Percentiles rank a stretch among this genome's conserved stretches.
These are phyloP conservation scores for Plenodomus tracheiphilus DNA, from an alignment of 2,329 filamentous ascomycete species.

Conservation along the genomic window DNA sequence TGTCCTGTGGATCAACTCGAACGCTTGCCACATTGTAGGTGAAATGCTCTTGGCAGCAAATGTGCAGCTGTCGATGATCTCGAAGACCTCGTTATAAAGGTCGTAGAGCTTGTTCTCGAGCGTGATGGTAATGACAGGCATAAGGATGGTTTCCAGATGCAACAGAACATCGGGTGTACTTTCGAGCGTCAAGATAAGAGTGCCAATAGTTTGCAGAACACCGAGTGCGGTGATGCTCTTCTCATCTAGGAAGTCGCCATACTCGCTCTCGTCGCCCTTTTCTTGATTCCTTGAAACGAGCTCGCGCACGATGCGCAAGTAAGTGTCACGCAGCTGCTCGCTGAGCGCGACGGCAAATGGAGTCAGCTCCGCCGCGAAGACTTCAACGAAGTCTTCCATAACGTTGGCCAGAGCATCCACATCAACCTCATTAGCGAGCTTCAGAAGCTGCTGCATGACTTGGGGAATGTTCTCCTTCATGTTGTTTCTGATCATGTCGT, in stretches of 20 bases:
- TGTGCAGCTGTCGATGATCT: conserved; percentile 99
- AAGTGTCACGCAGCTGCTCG: conserved; percentile 94
- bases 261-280: conserved; percentile 74
- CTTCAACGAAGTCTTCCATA: conserved; percentile 99
- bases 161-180: conserved; percentile 94
- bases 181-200: conserved; percentile 92
- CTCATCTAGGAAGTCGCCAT: conserved; percentile 91
- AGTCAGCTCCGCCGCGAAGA: conserved; percentile 94
- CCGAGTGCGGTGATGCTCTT: conserved; percentile 98
- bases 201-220: conserved; percentile 96
- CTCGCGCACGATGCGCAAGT: conserved; percentile 89
- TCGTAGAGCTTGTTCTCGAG: conserved; percentile 98
- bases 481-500: conserved; percentile 88
- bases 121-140: conserved; percentile 95
- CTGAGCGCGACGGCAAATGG: conserved; percentile 95
- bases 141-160: conserved; percentile 92
- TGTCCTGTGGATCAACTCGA: conserved; percentile 92
- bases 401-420: conserved; percentile 97
- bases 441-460: conserved; percentile 98
- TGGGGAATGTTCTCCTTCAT: conserved; percentile 99
- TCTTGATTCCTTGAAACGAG: conserved; percentile 82
- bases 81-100: conserved; percentile 96
- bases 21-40: conserved; percentile 96
- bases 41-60: conserved; percentile 97
- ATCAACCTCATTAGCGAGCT: conserved; percentile 96